Base-by-base conservation (phyloP, 1,284 basidiomycete genomes). In the Cryptococcus floricola region DNA sequence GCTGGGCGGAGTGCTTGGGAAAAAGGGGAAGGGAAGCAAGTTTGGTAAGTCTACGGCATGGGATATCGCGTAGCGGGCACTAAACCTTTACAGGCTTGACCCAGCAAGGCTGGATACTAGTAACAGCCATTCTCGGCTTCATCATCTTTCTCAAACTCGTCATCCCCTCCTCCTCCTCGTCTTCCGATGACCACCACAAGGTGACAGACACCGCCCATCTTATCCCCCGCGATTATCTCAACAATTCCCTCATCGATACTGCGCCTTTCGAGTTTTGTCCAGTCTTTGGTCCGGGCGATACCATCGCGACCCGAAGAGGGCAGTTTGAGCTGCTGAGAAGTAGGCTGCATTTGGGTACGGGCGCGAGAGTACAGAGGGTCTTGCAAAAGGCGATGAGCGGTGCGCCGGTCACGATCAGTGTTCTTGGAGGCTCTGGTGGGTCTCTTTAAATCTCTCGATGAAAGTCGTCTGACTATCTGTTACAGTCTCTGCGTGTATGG, bases 251-350 rank as follows among this genome's bases (percentile, higher is more conserved):
- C 66, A 78, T 68, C 13, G 82, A 85, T 49, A 80, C 83, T 7
- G 85, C 85, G 58, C 92, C 93, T 0, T 97, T 97, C 75, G 80
- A 82, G 0, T 97, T 97, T 75, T 97, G 93, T 71, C 92, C 93
- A 0, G 82, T 85, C 2, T 89, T 88, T 71, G 89, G 90, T 2
- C 86, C 87, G 16, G 84, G 84, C 2, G 93, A 97, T 74, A 81
- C 82, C 46, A 79, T 96, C 44, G 88, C 85, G 1, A 76, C 80
- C 42, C 87, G 87, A 71, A 89, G 95, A 69, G 89, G 91, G 18
- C 80, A 85, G n/a, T 79, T 86, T 55, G 79, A 83, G 7, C 81
- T 97, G 19, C 80, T 88, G 14, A 87, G 88, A 76, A 91, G 85
- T 57, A 80, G 89, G 54, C 71, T 90, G 57, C 87, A 96, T 75